Base-by-base conservation (phyloP, 164 flowering plant genomes). In the Berberis vulgaris region DNA sequence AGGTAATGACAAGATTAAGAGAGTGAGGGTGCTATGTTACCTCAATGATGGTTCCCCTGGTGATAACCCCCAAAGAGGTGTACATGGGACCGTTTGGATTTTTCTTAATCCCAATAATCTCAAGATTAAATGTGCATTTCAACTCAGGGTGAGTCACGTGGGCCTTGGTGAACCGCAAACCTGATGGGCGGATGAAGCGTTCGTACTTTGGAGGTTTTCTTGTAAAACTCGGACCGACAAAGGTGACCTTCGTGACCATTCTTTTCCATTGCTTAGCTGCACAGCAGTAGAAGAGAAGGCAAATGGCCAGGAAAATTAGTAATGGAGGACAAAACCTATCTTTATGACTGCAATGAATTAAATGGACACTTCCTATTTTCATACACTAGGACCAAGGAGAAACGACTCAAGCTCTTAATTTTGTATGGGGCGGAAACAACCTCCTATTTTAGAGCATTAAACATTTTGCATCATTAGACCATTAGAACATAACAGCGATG, bases 181-280 rank as follows among this genome's bases (percentile, higher is more conserved):
- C 96, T 11, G 82, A 56, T 1, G 98, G 98, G 59, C 97, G 95
- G 54, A 94, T 89, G 74, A 94, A 91, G 6, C 98, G 81, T 78
- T 94, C 99, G 69, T 91, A 94, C 75, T 94, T 94, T 1, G 99
- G 99, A 63, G 97, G 96, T 69, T 94, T 94, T 65, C 99, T 82
- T 7, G 99, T 94, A 66, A 94, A 94, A 41, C 86, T 78, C 12
- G 89, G 85, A 65, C 97, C 97, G 4, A 94, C 97, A 77, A 94
- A 91, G 40, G 96, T 94, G 59, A 77, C 96, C 69, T 91, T 93
- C 3, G 98, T 93, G 54, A 93, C 81, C 98, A 93, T 93, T 75
- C 96, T 82, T 74, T 93, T 93, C 98, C 97, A 90, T 65, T 93
- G 98, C 80, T 93, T 93, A 54, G 90, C 97, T 93, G 86, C 66